A percentile compares a stretch with the other conserved stretches of the same genome.
Evolutionary conservation across 192 early-diverging fungal species (phyloP).

Genomic region (Podochytrium sp.): DNA sequence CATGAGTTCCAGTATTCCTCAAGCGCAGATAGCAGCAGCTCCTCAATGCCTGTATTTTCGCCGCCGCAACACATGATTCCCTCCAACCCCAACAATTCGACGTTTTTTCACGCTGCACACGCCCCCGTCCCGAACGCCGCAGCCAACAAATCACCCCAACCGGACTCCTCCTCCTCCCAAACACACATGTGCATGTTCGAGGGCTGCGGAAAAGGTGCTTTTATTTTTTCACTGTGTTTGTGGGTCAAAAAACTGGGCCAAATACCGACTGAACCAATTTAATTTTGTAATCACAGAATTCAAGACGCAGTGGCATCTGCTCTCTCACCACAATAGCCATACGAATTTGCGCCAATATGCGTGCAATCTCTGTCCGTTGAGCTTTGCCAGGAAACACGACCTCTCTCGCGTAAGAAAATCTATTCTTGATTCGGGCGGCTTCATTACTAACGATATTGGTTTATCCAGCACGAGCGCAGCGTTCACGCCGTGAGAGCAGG

Average conservation of each 20-base stretch:
- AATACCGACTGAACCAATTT: too few species aligned
- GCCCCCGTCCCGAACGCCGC: too few species aligned
- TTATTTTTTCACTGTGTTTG: not conserved
- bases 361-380: not conserved
- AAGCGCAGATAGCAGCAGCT: too few species aligned
- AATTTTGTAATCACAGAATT: not conserved
- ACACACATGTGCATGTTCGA: not conserved
- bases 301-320: conserved; percentile 9
- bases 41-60: too few species aligned
- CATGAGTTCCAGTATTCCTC: too few species aligned
- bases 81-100: too few species aligned
- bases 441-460: not conserved
- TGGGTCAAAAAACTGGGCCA: not conserved
- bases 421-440: not conserved
- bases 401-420: not conserved
- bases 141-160: too few species aligned
- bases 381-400: conserved; percentile 14
- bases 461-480: not conserved
- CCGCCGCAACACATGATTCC: too few species aligned
- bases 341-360: not conserved
- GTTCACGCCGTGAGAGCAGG: not conserved
- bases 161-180: too few species aligned
- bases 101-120: too few species aligned
- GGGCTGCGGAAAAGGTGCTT: not conserved
- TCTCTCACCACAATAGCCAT: not conserved